Base-by-base conservation (phyloP, 768 basidiomycete genomes). In the Infundibulicybe gibba region DNA sequence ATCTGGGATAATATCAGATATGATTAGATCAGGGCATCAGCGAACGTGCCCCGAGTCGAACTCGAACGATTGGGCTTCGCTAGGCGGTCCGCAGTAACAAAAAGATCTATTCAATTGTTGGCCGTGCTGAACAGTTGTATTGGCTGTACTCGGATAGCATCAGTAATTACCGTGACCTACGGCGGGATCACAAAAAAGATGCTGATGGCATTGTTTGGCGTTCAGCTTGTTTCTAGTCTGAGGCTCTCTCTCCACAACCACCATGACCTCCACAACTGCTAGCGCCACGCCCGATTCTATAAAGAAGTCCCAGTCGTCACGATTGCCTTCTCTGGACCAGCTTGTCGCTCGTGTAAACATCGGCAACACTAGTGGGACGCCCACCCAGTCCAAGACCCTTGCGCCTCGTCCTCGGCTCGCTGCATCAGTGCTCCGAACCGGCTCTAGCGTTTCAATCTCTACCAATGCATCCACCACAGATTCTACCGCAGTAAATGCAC, bases 261-360 rank as follows among this genome's bases (percentile, higher is more conserved):
- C 55, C 46, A 55, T 57, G 55, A 60, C 49, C 53, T 53, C 55
- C 16, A 49, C 53, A 14, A 48, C 45, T 16, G 53, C 43, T 33
- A 25, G 47, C n/a, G 30, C 53, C n/a, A 45, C 40, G 15, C 25
- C 25, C 25, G 47, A 49, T 21, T 41, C 31, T 12, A 5, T 49
- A 20, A 61, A 60, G 54, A 57, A 59, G 46, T 33, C 49, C 2
- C 43, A 54, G 16, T 55, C 65, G 40, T 58, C 49, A 20, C 79
- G 87, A 17, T 70, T 83, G 14, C 87, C 87, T 0, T 89, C 89
- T 6, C 75, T 91, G 12, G 86, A 88, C 67, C 86, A 90, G 63
- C 81, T 91, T 45, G 89, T 86, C 2, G 88, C 88, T 5, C 81
- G 87, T 41, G 87, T 90, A 61, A 79, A 73, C 55, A 66, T 75